A percentile compares a stretch with the other conserved stretches of the same genome.
Evolutionary conservation across 140 eudicot species (phyloP).

Genomic region (Bidens hawaiensis): DNA sequence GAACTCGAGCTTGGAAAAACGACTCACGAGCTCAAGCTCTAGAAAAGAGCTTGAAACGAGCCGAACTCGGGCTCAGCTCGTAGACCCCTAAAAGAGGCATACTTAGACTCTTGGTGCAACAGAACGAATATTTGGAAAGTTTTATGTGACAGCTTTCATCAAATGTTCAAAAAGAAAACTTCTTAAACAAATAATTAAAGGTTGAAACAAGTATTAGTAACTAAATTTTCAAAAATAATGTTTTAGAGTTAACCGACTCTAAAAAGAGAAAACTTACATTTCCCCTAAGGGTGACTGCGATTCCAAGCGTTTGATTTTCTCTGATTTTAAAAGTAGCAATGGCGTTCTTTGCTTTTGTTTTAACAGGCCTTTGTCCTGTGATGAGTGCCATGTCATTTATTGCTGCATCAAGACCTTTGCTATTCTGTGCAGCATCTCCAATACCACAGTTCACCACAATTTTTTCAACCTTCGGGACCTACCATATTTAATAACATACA

Average conservation of each 20-base stretch:
- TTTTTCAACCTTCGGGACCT: conserved; percentile 91
- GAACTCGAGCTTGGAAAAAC: no score
- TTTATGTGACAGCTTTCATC: neutral
- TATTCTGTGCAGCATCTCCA: conserved; percentile 95
- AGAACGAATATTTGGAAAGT: neutral
- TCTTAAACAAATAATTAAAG: neutral
- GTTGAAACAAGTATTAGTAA: neutral
- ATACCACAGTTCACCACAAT: conserved; percentile 93
- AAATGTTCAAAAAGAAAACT: neutral
- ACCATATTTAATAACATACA: conserved; percentile 8
- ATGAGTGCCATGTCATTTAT: conserved; percentile 81
- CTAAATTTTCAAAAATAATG: neutral
- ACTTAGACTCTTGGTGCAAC: neutral
- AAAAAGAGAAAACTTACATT: conserved; percentile 41
- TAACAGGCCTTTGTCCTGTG: conserved; percentile 93
- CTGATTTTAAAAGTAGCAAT: conserved; percentile 88
- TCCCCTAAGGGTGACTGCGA: conserved; percentile 88
- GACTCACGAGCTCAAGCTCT: no score
- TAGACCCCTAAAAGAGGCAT: neutral
- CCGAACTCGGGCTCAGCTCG: no score
- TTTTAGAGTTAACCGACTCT: no score
- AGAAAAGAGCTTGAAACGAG: no score
- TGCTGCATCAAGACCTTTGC: conserved; percentile 92
- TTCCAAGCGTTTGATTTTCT: conserved; percentile 76
- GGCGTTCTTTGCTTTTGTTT: conserved; percentile 86